Evolutionary conservation across 495 filamentous ascomycete species (phyloP).

Genomic region (Cladorrhinum samala): DNA sequence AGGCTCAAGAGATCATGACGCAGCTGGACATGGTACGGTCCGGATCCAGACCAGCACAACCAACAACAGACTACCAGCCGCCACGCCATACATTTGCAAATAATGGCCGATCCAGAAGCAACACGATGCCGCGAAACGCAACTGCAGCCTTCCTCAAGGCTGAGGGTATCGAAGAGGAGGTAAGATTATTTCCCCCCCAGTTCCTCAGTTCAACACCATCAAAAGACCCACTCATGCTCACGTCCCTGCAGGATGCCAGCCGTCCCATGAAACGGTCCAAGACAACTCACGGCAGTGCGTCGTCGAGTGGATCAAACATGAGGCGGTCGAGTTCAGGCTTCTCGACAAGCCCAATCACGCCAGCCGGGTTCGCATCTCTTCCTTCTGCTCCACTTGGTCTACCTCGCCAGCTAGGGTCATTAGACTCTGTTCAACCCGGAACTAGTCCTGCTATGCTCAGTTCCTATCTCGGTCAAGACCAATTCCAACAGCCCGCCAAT

Average conservation of each 20-base stretch:
- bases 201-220: not conserved
- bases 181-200: slow-evolving; percentile 7
- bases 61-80: slow-evolving; percentile 23
- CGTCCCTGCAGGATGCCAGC: slow-evolving; percentile 14
- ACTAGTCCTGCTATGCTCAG: slow-evolving; percentile 2
- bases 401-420: slow-evolving; percentile 4
- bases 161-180: slow-evolving; percentile 9
- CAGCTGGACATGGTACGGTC: slow-evolving; percentile 19
- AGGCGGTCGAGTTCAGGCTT: slow-evolving; percentile 23
- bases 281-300: slow-evolving; percentile 19
- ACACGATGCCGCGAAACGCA: slow-evolving; percentile 28
- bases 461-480: slow-evolving; percentile 13
- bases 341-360: not conserved
- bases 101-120: slow-evolving; percentile 27
- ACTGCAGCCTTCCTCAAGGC: slow-evolving; percentile 4
- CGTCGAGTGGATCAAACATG: slow-evolving; percentile 21
- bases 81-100: slow-evolving; percentile 18
- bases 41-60: slow-evolving; percentile 3
- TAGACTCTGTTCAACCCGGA: not conserved
- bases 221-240: slow-evolving; percentile 4
- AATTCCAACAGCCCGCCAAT: slow-evolving; percentile 12
- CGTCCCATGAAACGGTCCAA: slow-evolving; percentile 32
- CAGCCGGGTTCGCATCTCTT: slow-evolving; percentile 9
- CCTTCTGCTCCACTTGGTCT: slow-evolving; percentile 1
- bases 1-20: slow-evolving; percentile 14